These are phyloP conservation scores for Brasilioporus rufonigricans DNA, from an alignment of 768 basidiomycete genomes.

Conservation along the genomic window DNA sequence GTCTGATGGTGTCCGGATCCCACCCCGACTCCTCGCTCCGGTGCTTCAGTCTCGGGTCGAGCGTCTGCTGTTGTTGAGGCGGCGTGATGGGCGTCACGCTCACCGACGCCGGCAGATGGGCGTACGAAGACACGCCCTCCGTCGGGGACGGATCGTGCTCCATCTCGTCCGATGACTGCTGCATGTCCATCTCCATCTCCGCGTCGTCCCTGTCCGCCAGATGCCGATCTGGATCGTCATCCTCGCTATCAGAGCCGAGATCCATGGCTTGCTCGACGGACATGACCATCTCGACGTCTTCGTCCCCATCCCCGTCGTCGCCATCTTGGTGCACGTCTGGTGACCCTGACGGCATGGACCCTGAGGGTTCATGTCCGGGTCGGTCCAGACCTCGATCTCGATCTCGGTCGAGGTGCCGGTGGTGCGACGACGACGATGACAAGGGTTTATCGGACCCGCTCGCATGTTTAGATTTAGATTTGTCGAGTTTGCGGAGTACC, in stretches of 20 bases:
- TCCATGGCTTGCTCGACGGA: constrained; percentile 47
- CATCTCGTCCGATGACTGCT: constrained; percentile 29
- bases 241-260: constrained; percentile 38
- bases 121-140: constrained; percentile 30
- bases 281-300: constrained; percentile 34
- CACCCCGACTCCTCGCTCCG: constrained; percentile 30
- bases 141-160: constrained; percentile 33
- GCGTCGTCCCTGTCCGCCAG: constrained; percentile 5
- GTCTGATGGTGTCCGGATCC: constrained; percentile 20
- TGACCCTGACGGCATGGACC: constrained; percentile 5
- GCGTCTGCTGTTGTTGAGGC: constrained; percentile 20
- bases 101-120: constrained; percentile 25
- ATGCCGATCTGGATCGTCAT: constrained; percentile 15
- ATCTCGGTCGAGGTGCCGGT: constrained; percentile 6
- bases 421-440: constrained; percentile 13
- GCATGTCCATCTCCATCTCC: constrained; percentile 18
- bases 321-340: constrained; percentile 13
- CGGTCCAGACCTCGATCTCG: background rate
- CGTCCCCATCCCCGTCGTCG: constrained; percentile 9
- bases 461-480: constrained; percentile 24
- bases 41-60: constrained; percentile 32
- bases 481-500: constrained; percentile 66
- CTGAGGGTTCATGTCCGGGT: constrained; percentile 8
- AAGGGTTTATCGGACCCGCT: constrained; percentile 19
- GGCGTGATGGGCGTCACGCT: constrained; percentile 33